Evolutionary conservation across 1,284 basidiomycete species (phyloP).

Genomic region (Termitomyces sp.): DNA sequence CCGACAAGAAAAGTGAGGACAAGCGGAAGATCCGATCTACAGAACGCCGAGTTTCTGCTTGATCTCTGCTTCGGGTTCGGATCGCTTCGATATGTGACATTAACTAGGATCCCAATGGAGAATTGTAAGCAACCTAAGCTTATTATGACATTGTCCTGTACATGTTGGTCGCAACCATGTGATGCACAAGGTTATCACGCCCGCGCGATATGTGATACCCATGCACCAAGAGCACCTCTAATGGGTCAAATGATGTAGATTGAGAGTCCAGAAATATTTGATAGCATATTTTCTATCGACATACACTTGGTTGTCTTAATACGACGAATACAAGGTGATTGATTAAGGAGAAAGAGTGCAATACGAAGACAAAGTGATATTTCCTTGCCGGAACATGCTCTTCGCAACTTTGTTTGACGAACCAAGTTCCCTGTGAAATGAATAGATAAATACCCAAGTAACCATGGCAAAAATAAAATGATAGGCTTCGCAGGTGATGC

Average conservation of each 20-base stretch:
- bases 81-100: neutral
- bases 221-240: neutral
- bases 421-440: conserved; percentile 36
- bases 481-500: conserved; percentile 20
- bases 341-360: conserved; percentile 11
- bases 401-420: conserved; percentile 16
- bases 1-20: neutral
- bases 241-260: neutral
- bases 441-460: conserved; percentile 45
- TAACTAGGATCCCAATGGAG: neutral
- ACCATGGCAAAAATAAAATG: conserved; percentile 25
- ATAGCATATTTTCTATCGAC: conserved; percentile 32
- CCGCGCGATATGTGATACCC: neutral
- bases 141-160: neutral
- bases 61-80: neutral
- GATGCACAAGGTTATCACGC: neutral
- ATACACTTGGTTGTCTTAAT: conserved; percentile 33
- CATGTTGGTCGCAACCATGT: neutral
- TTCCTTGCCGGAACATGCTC: conserved; percentile 13
- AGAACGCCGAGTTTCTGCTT: neutral
- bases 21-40: neutral
- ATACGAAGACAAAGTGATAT: conserved; percentile 10
- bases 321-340: conserved; percentile 28
- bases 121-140: neutral
- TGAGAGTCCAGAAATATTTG: conserved; percentile 18